phyloP scores from a whole-genome alignment of 371 early-diverging fungal genomes.

The Actinomortierella wolfii region DNA sequence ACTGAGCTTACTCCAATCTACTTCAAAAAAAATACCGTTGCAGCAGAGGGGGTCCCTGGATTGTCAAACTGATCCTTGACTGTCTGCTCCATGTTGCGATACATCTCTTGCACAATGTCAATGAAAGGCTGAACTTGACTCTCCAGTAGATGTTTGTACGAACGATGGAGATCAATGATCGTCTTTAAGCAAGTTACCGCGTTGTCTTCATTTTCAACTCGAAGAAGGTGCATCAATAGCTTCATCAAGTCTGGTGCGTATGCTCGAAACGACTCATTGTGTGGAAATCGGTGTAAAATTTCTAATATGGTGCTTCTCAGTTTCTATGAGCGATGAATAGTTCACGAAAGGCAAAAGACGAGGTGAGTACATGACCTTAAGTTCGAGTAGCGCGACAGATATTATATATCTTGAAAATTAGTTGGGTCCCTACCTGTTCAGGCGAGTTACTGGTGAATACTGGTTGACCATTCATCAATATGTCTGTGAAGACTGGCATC shows the following conservation, averaged over 20 bases:
- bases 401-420: too few relatives aligned
- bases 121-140: slow-evolving; percentile 90
- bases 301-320: slow-evolving; percentile 89
- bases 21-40: slow-evolving; percentile 51
- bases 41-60: slow-evolving; percentile 59
- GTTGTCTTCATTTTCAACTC: slow-evolving; percentile 96
- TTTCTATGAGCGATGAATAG: slow-evolving; percentile 65
- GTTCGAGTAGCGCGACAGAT: too few relatives aligned
- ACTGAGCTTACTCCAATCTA: background rate
- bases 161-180: slow-evolving; percentile 92
- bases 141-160: slow-evolving; percentile 80
- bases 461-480: slow-evolving; percentile 77
- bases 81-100: slow-evolving; percentile 86
- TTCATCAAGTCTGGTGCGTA: slow-evolving; percentile 64
- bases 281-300: slow-evolving; percentile 91
- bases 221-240: slow-evolving; percentile 78
- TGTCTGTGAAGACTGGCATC: slow-evolving; percentile 82
- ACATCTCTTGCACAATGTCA: slow-evolving; percentile 91
- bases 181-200: slow-evolving; percentile 91
- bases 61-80: slow-evolving; percentile 81
- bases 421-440: slow-evolving; percentile 71
- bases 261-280: slow-evolving; percentile 75
- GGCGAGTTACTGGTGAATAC: slow-evolving; percentile 81
- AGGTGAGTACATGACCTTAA: too few relatives aligned
- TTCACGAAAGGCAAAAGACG: background rate